A percentile compares a stretch with the other conserved stretches of the same genome.
These are phyloP conservation scores for Rhizoclosmatium sp. DNA, from an alignment of 192 early-diverging fungal genomes.

Conservation along the genomic window DNA sequence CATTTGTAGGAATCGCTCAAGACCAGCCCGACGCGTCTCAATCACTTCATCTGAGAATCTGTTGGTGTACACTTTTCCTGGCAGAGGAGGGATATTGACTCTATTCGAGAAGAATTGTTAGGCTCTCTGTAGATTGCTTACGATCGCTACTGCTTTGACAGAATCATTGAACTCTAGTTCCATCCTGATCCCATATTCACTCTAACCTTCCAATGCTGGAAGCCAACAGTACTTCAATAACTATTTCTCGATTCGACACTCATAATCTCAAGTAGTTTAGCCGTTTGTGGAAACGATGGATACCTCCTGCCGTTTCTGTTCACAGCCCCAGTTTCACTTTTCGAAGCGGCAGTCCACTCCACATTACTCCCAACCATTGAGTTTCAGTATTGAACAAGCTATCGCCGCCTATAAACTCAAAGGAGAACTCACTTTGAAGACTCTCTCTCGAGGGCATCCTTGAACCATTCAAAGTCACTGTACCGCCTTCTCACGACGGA, in stretches of 20 bases:
- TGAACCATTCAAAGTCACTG: constrained; percentile 99
- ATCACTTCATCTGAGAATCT: constrained; percentile 96
- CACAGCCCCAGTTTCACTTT: too few species aligned
- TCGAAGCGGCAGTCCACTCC: too few species aligned
- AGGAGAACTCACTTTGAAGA: constrained; percentile 57
- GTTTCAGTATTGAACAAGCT: not conserved
- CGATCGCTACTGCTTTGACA: too few species aligned
- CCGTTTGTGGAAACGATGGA: too few species aligned
- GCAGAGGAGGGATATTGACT: constrained; percentile 95
- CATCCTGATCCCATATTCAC: too few species aligned
- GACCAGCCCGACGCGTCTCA: constrained; percentile 84
- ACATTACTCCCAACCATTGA: not conserved
- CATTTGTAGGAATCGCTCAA: constrained; percentile 97
- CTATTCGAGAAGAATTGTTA: constrained; percentile 32
- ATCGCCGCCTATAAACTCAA: not conserved
- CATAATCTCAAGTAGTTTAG: too few species aligned
- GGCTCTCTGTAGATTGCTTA: too few species aligned
- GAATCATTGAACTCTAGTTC: too few species aligned
- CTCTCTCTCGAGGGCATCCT: constrained; percentile 92
- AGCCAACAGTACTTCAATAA: too few species aligned
- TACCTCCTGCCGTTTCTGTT: too few species aligned
- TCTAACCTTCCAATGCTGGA: too few species aligned
- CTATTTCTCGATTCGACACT: too few species aligned
- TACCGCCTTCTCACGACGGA: constrained; percentile 90
- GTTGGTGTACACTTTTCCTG: constrained; percentile 97